These are phyloP conservation scores for Albifimbria verrucaria DNA, from an alignment of 2,329 filamentous ascomycete genomes.

Conservation along the genomic window DNA sequence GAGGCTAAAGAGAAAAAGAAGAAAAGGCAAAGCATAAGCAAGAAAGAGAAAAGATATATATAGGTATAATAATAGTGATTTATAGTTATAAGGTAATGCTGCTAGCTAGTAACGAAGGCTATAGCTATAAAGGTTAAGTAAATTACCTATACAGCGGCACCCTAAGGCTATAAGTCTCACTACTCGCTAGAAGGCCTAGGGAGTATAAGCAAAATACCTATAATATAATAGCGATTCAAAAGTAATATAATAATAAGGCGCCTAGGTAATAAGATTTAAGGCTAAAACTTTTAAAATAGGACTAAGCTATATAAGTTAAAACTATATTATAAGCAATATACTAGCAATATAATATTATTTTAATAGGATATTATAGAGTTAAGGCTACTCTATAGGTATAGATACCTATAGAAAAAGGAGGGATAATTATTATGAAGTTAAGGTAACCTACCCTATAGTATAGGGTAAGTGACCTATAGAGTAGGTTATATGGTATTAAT, in stretches of 20 bases:
- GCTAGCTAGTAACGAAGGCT: too few relatives aligned
- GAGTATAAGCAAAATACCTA: constrained; percentile 12
- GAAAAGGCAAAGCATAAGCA: neutral
- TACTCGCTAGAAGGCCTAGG: neutral
- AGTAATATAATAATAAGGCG: constrained; percentile 5
- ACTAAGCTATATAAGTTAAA: constrained; percentile 8
- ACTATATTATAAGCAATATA: constrained; percentile 10
- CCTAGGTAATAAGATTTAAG: neutral
- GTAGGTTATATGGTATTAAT: neutral
- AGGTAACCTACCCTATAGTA: neutral
- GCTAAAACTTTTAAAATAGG: constrained; percentile 10
- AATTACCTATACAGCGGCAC: neutral
- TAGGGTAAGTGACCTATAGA: neutral
- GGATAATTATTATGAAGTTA: neutral
- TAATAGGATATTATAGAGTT: neutral
- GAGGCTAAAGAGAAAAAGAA: neutral
- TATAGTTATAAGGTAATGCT: neutral
- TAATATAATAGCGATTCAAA: constrained; percentile 12
- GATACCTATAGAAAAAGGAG: neutral
- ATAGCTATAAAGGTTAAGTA: neutral
- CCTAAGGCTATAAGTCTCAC: neutral
- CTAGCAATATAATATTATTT: constrained; percentile 2
- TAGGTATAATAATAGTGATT: neutral
- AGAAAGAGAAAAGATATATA: neutral
- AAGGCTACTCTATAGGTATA: neutral